Evolutionary conservation across 805 yeast species (phyloP).

Genomic region (Yarrowia osloensis): DNA sequence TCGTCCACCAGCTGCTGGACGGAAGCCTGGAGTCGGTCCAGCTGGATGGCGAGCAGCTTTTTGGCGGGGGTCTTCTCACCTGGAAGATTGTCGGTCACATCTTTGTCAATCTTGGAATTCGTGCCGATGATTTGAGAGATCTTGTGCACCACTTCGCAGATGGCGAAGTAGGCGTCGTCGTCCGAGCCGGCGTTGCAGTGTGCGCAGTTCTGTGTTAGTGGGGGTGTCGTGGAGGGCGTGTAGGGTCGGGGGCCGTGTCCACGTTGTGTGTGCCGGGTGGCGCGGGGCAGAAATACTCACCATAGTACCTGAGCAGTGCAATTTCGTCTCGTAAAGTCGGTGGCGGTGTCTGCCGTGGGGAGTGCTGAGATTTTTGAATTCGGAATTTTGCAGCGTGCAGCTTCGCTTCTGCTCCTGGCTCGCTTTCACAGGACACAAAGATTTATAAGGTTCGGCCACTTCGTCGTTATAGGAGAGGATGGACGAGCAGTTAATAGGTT

Average conservation of each 20-base stretch:
- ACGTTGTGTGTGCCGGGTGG: not conserved
- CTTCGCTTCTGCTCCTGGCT: constrained; percentile 29
- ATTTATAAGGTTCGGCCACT: constrained; percentile 21
- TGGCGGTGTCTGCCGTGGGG: constrained; percentile 24
- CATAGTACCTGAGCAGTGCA: constrained; percentile 23
- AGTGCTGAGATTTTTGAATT: constrained; percentile 27
- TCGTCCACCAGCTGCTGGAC: constrained; percentile 35
- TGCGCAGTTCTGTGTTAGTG: constrained; percentile 24
- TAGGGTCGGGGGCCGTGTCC: not conserved
- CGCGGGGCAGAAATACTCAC: not conserved
- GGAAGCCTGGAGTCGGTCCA: constrained; percentile 30
- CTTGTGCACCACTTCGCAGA: constrained; percentile 33
- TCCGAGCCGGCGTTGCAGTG: constrained; percentile 32
- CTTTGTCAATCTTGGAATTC: constrained; percentile 18
- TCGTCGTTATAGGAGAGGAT: constrained; percentile 21
- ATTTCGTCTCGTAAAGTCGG: constrained; percentile 23
- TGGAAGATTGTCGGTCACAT: constrained; percentile 31
- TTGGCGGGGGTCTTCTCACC: constrained; percentile 37
- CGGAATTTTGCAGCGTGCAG: constrained; percentile 29
- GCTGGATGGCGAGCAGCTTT: constrained; percentile 33
- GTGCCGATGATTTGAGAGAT: constrained; percentile 28
- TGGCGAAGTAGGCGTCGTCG: constrained; percentile 37
- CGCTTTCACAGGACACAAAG: constrained; percentile 27
- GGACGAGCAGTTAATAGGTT: not conserved
- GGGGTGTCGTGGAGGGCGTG: not conserved